These are phyloP conservation scores for Rugonectria rugulosa DNA, from an alignment of 2,329 filamentous ascomycete genomes.

Conservation along the genomic window DNA sequence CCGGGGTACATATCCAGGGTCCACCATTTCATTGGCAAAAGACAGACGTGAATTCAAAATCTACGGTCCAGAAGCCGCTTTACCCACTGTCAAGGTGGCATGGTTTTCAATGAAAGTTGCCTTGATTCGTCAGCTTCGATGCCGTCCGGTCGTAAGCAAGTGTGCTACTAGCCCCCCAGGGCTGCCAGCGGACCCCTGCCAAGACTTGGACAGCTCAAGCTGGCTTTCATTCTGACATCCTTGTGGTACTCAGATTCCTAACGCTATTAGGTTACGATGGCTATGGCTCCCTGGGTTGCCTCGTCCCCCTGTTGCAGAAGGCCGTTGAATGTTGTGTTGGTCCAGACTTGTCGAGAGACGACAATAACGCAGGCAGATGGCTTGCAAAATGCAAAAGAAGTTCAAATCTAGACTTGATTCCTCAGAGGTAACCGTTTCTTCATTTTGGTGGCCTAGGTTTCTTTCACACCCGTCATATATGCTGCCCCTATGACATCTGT, in stretches of 20 bases:
- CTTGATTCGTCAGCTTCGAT: neutral
- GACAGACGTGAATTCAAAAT: neutral
- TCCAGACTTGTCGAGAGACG: no score
- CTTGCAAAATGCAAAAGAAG: no score
- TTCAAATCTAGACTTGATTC: no score
- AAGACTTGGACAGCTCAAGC: neutral
- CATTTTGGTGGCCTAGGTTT: no score
- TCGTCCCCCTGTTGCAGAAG: no score
- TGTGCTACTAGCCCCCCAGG: neutral
- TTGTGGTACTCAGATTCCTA: neutral
- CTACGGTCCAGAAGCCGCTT: neutral
- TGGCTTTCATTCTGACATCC: neutral
- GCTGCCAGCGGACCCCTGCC: neutral
- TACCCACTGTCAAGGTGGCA: neutral
- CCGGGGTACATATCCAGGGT: no score
- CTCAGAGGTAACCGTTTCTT: no score
- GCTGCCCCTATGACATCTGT: no score
- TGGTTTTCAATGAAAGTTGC: slow-evolving; percentile 4
- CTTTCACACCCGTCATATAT: no score
- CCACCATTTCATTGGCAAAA: neutral
- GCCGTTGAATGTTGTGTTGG: no score
- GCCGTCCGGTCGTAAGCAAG: neutral
- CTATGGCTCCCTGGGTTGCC: neutral
- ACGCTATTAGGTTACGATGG: neutral
- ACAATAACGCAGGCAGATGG: no score